phyloP scores from a whole-genome alignment of 1,139 yeast species.

The Taiozyma sp. region DNA sequence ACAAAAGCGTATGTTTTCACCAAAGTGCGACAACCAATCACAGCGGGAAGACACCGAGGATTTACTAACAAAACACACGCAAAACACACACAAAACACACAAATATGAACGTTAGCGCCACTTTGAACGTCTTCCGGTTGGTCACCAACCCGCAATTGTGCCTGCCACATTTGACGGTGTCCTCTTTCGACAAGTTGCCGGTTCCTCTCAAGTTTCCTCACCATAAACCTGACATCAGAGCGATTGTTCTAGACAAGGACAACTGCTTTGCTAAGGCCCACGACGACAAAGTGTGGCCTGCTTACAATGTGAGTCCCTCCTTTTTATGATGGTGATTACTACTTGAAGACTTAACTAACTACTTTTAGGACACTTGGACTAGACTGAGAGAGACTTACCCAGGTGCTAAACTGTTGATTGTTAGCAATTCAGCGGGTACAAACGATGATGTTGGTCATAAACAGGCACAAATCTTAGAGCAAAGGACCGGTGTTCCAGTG shows the following conservation, averaged over 20 bases:
- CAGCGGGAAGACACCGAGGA: not conserved
- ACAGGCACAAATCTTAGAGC: conserved; percentile 67
- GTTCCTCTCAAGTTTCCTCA: conserved; percentile 39
- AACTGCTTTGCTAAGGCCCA: conserved; percentile 91
- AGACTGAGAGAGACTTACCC: conserved; percentile 54
- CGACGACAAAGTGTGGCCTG: conserved; percentile 77
- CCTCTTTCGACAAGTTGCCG: conserved; percentile 59
- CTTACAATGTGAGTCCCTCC: conserved; percentile 32
- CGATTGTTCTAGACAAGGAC: conserved; percentile 89
- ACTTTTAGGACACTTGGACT: conserved; percentile 41
- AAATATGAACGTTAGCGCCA: conserved; percentile 59
- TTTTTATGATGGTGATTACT: too few species aligned
- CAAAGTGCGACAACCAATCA: not conserved
- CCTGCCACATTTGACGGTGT: conserved; percentile 59
- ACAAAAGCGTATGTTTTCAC: not conserved
- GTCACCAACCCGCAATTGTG: conserved; percentile 63
- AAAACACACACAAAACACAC: not conserved
- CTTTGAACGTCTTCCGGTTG: conserved; percentile 60
- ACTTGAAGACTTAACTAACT: not conserved
- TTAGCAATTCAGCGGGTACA: conserved; percentile 94
- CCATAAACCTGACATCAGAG: conserved; percentile 46
- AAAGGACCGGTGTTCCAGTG: conserved; percentile 70
- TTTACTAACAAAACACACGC: too few species aligned
- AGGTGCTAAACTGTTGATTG: conserved; percentile 64
- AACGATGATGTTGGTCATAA: conserved; percentile 56